A percentile compares a stretch with the other conserved stretches of the same genome.
phyloP scores from a whole-genome alignment of 2,329 filamentous ascomycete species.

The Xylariaceae sp. region DNA sequence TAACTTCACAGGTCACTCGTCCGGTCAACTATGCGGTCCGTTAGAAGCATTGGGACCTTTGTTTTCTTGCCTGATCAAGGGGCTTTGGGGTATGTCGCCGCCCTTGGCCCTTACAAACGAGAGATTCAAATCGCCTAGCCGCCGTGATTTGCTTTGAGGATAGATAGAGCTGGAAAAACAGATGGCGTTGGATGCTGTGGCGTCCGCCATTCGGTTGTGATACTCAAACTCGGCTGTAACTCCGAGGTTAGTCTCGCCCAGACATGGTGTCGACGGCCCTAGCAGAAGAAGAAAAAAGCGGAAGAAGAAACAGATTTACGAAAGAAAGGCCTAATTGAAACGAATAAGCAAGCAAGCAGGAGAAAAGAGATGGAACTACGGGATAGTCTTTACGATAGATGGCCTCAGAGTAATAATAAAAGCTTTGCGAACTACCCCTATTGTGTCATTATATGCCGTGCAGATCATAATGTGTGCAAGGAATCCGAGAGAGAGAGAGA shows the following conservation, averaged over 20 bases:
- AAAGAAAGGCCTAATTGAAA: neutral
- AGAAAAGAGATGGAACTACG: neutral
- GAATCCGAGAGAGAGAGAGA: neutral
- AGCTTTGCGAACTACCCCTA: neutral
- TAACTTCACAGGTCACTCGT: conserved; percentile 21
- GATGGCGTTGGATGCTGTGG: conserved; percentile 11
- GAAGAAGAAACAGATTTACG: no score
- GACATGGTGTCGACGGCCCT: neutral
- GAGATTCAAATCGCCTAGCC: neutral
- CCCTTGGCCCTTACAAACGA: conserved; percentile 10
- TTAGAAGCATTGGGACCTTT: conserved; percentile 8
- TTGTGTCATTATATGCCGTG: neutral
- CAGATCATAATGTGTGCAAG: neutral
- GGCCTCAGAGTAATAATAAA: conserved; percentile 14
- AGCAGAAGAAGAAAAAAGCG: neutral
- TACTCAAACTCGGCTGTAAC: conserved; percentile 11
- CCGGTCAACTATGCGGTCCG: conserved; percentile 9
- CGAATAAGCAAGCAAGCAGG: neutral
- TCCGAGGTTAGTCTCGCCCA: conserved; percentile 1
- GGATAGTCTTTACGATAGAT: neutral
- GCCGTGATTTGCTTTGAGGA: conserved; percentile 3
- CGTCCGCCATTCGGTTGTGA: conserved; percentile 10
- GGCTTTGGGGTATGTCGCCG: neutral
- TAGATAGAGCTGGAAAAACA: conserved; percentile 7
- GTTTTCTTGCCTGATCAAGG: neutral